Evolutionary conservation across 495 filamentous ascomycete genomes (phyloP).

Genomic region (Xylaria acuta): DNA sequence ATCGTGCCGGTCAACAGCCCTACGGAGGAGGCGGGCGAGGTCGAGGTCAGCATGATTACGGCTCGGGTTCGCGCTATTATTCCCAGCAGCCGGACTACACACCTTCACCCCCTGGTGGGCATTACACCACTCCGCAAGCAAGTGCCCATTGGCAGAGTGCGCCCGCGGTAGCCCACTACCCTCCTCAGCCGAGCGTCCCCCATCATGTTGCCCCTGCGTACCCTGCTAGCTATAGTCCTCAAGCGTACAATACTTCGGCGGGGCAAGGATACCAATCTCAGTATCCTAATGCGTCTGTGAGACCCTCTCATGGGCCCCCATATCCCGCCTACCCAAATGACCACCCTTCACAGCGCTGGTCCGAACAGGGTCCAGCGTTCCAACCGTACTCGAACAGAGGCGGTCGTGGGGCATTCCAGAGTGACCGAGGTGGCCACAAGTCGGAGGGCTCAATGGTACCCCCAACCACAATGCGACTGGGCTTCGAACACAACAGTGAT

Average conservation of each 20-base stretch:
- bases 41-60: slow-evolving; percentile 37
- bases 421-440: slow-evolving; percentile 42
- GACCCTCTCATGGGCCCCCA: slow-evolving; percentile 40
- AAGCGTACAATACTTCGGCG: slow-evolving; percentile 48
- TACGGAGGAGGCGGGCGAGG: slow-evolving; percentile 34
- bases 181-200: slow-evolving; percentile 43
- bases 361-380: slow-evolving; percentile 35
- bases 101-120: slow-evolving; percentile 32
- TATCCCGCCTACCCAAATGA: slow-evolving; percentile 41
- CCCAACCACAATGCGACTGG: slow-evolving; percentile 34
- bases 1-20: slow-evolving; percentile 36
- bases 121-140: slow-evolving; percentile 41
- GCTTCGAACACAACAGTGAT: slow-evolving; percentile 34
- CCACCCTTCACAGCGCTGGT: slow-evolving; percentile 44
- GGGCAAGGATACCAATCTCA: slow-evolving; percentile 39
- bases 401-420: slow-evolving; percentile 38
- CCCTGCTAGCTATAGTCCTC: slow-evolving; percentile 60
- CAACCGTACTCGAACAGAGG: slow-evolving; percentile 36
- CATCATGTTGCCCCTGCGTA: slow-evolving; percentile 55
- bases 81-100: slow-evolving; percentile 34
- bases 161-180: slow-evolving; percentile 35
- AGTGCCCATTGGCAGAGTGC: slow-evolving; percentile 44
- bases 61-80: slow-evolving; percentile 36
- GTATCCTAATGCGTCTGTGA: slow-evolving; percentile 39
- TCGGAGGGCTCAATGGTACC: slow-evolving; percentile 32